phyloP scores from a whole-genome alignment of 768 basidiomycete species.

The Phallus indusiatus region DNA sequence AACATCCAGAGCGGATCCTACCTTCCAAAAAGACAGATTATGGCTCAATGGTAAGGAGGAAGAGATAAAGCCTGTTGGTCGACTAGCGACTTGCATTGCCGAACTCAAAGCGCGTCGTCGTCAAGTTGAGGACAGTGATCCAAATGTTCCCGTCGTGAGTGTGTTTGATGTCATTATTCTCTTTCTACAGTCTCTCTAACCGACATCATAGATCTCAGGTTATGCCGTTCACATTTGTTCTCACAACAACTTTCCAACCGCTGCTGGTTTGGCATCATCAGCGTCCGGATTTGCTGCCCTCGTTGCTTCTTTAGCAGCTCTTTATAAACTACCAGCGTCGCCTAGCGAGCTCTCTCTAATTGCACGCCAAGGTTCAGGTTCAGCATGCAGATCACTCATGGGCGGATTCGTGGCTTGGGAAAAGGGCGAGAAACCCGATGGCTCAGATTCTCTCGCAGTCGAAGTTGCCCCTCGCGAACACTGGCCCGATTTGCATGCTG shows the following conservation, averaged over 20 bases:
- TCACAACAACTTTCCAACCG: conserved; percentile 98
- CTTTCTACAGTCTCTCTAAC: not conserved
- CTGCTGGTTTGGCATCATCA: conserved; percentile 94
- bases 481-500: conserved; percentile 94
- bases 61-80: conserved; percentile 70
- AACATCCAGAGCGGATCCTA: conserved; percentile 74
- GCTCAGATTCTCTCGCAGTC: conserved; percentile 80
- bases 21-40: conserved; percentile 66
- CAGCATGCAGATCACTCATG: conserved; percentile 94
- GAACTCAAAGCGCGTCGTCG: conserved; percentile 78
- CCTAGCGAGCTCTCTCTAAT: conserved; percentile 84
- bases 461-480: conserved; percentile 76
- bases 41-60: conserved; percentile 97
- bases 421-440: conserved; percentile 54
- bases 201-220: conserved; percentile 44
- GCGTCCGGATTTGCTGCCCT: conserved; percentile 97
- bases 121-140: conserved; percentile 61
- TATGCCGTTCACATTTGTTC: conserved; percentile 84
- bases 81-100: conserved; percentile 74
- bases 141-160: conserved; percentile 56
- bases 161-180: not conserved
- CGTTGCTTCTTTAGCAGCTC: conserved; percentile 75
- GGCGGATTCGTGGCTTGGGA: conserved; percentile 98
- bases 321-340: conserved; percentile 73
- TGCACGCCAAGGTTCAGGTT: conserved; percentile 95